phyloP scores from a whole-genome alignment of 345 rosid genomes.

The Eucalyptus viminalis region DNA sequence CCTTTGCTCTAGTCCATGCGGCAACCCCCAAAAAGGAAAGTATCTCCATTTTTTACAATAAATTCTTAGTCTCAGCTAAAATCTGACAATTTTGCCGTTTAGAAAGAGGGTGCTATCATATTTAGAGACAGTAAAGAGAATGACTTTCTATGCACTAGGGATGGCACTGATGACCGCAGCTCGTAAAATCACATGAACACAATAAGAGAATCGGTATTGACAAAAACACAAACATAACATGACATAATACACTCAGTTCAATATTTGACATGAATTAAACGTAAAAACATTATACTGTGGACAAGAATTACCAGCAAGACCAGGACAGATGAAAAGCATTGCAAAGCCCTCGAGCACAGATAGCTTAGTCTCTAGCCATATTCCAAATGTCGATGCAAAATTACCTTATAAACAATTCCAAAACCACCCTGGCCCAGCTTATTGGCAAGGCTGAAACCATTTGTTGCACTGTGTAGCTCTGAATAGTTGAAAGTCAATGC shows the following conservation, averaged over 20 bases:
- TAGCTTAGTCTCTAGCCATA: background rate
- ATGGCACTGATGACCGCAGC: background rate
- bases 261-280: background rate
- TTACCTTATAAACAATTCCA: slow-evolving; percentile 43
- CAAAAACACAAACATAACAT: background rate
- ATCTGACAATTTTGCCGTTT: background rate
- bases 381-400: background rate
- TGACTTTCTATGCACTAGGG: background rate
- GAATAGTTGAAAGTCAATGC: slow-evolving; percentile 51
- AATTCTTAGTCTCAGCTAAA: background rate
- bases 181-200: background rate
- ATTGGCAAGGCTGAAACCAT: slow-evolving; percentile 43
- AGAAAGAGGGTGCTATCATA: background rate
- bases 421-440: slow-evolving; percentile 89
- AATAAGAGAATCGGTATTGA: background rate
- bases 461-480: slow-evolving; percentile 49
- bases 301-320: background rate
- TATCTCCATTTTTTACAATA: background rate
- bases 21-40: background rate
- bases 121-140: background rate
- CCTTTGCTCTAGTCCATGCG: background rate
- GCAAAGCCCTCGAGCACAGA: background rate
- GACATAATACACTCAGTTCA: background rate
- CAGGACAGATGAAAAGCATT: background rate
- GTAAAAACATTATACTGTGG: background rate